Conservation (phyloP, 208 protist species). For the Spongospora subterranea region DNA sequence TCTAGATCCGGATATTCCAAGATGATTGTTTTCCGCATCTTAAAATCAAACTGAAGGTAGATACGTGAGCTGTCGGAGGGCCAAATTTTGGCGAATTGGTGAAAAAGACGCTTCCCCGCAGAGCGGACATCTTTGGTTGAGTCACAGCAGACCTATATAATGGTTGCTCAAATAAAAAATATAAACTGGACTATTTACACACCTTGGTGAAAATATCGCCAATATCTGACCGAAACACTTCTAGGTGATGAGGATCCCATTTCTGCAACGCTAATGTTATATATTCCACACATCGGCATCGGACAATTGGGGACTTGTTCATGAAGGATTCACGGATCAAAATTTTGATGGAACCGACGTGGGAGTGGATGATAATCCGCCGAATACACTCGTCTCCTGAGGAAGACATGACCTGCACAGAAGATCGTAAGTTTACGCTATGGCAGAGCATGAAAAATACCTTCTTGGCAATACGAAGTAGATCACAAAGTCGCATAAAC, state of each 20-base stretch:
- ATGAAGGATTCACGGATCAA: background rate
- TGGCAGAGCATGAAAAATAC: background rate
- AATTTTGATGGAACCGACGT: constrained; percentile 12
- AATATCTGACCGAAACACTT: background rate
- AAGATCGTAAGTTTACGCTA: background rate
- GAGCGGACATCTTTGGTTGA: constrained; percentile 43
- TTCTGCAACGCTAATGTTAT: constrained; percentile 29
- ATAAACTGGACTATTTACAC: background rate
- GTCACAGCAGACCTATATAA: background rate
- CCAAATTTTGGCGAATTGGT: background rate
- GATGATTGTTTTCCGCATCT: constrained; percentile 13
- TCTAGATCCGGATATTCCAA: background rate
- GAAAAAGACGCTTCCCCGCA: constrained; percentile 9
- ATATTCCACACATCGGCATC: constrained; percentile 21
- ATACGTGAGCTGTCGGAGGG: background rate
- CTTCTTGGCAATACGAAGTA: constrained; percentile 55
- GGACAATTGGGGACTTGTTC: constrained; percentile 39
- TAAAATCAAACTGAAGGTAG: background rate
- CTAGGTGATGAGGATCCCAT: background rate
- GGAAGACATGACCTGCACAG: constrained; percentile 40
- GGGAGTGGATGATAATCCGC: constrained; percentile 28
- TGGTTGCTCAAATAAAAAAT: background rate
- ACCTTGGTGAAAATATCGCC: background rate
- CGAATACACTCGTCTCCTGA: constrained; percentile 22
- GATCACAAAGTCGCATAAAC: background rate